Evolutionary conservation across 169 alveolate species (phyloP), one percentile per base, ranked within the genome.

Genomic region (Toxoplasma gondii): DNA sequence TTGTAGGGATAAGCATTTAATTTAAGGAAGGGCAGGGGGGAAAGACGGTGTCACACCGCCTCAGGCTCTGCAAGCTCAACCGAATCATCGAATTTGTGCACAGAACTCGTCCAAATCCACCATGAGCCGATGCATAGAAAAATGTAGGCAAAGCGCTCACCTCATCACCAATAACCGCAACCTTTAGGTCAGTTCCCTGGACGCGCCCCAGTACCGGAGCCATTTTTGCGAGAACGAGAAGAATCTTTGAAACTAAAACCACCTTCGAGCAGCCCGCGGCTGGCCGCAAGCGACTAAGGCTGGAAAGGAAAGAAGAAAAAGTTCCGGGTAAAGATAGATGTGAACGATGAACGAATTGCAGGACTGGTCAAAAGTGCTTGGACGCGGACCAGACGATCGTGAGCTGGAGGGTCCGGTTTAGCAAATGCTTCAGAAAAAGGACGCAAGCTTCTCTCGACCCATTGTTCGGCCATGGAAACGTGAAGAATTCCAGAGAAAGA

Each of bases 111-210:
- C 58, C 22, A 17, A 49, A 49, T 49, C 58, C 58, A 17, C 58
- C 58, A 5, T 17, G 58, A 49, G 0, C 16, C 12, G 27, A 49
- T 39, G 0, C 0, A 0, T 12, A 17, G 58, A 49, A 9, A 49
- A 49, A 9, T 49, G 22, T 49, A 17, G 58, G 58, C 22, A 49
- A 49, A 17, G 58, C 58, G 58, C 84, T 74, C 84, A 74, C 84
- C 84, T 74, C 84, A 74, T 74, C 84, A 19, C 84, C 84, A 34
- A 74, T n/a, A 4, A 74, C 84, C 27, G 84, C 84, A 36, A 38
- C 84, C 84, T 74, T 74, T 24, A 74, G 45, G 84, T 74, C 84
- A 34, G 41, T 74, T 74, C 84, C 84, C 5, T 74, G 84, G 22
- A 64, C 34, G 0, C 84, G 84, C 44, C 84, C 84, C 29, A 74